Conservation (phyloP, 2,329 filamentous ascomycete species). For the Fusarium buharicum region DNA sequence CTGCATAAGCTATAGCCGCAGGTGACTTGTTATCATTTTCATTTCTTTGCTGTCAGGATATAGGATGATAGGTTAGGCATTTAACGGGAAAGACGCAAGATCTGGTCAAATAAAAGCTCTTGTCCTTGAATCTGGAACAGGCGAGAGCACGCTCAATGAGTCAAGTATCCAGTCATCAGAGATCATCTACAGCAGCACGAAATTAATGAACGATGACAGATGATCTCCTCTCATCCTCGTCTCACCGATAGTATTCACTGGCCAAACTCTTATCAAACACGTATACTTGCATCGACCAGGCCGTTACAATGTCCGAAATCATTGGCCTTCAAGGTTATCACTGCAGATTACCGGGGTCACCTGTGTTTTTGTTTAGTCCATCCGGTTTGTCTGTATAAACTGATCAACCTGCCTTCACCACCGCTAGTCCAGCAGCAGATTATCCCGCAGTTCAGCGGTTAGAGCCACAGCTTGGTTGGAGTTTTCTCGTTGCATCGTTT, state of each 20-base stretch:
- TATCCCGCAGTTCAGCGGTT: constrained; percentile 13
- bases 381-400: background rate
- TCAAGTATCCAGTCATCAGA: no score
- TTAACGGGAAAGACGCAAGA: background rate
- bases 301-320: background rate
- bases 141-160: no score
- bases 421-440: constrained; percentile 4
- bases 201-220: no score
- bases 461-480: background rate
- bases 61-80: background rate
- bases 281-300: constrained; percentile 12
- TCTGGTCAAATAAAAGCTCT: background rate
- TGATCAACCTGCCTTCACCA: constrained; percentile 17
- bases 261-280: constrained; percentile 20
- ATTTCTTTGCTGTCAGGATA: background rate
- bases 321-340: constrained; percentile 12
- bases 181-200: background rate
- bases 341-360: constrained; percentile 6
- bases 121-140: no score
- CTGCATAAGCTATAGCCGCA: constrained; percentile 8
- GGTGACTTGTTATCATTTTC: background rate
- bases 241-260: background rate
- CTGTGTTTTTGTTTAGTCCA: constrained; percentile 4
- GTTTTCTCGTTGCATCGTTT: background rate
- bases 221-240: background rate